Conservation (phyloP, 257 asterid genomes). For the Asclepias syriaca region DNA sequence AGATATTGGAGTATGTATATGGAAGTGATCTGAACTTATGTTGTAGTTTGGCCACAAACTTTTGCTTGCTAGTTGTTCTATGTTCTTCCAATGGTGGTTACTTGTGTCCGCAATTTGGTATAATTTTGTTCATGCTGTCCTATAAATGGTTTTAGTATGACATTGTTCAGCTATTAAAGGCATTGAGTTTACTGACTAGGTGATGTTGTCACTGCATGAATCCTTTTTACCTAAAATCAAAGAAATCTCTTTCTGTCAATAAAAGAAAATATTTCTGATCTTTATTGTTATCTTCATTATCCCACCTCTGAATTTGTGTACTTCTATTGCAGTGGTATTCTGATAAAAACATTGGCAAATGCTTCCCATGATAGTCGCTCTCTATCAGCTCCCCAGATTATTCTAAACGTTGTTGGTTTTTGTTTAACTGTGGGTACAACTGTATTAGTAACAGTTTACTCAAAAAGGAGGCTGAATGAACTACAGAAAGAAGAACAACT, state of each 20-base stretch:
- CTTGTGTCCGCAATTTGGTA: neutral
- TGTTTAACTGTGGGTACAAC: slow-evolving; percentile 49
- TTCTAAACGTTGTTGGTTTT: slow-evolving; percentile 56
- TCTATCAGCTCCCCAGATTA: slow-evolving; percentile 45
- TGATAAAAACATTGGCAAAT: slow-evolving; percentile 68
- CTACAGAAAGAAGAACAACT: slow-evolving; percentile 57
- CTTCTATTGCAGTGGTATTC: slow-evolving; percentile 49
- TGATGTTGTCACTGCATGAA: neutral
- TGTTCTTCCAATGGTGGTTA: neutral
- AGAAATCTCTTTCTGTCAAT: too few relatives aligned
- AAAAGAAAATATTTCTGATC: neutral
- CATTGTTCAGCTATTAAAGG: neutral
- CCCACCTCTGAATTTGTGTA: neutral
- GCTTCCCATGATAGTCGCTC: slow-evolving; percentile 51
- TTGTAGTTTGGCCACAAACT: neutral
- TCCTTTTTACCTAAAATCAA: neutral
- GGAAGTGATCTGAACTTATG: neutral
- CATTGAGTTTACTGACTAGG: neutral
- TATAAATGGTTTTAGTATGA: neutral
- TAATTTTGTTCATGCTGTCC: neutral
- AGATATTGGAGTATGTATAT: neutral
- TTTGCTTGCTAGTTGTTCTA: too few relatives aligned
- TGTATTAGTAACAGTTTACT: slow-evolving; percentile 49
- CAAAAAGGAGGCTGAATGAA: slow-evolving; percentile 58
- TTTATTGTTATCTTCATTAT: too few relatives aligned